Evolutionary conservation across 2,329 filamentous ascomycete species (phyloP).

Genomic region (Curvularia spicifera): DNA sequence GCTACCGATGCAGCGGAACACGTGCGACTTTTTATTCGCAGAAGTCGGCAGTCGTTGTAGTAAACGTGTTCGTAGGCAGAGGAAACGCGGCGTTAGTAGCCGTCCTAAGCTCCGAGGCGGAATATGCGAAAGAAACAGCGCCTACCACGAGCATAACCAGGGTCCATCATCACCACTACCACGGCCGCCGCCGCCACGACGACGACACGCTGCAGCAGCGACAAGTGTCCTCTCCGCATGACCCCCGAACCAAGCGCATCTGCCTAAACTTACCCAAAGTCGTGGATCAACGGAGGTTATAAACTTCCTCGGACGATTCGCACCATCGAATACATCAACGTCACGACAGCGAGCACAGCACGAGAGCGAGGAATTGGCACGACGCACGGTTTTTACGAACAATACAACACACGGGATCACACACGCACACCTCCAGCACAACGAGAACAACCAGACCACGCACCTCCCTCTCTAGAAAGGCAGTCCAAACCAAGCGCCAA

Average conservation of each 20-base stretch:
- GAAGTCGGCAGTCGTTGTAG: neutral
- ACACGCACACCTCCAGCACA: no score
- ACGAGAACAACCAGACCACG: no score
- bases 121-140: neutral
- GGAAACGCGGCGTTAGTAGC: slow-evolving; percentile 10
- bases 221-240: neutral
- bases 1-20: slow-evolving; percentile 1
- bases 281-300: neutral
- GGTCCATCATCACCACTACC: neutral
- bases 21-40: neutral
- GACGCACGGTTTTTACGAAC: no score
- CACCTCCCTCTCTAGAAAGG: neutral
- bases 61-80: slow-evolving; percentile 11
- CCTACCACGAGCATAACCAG: no score
- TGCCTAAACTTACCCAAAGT: neutral
- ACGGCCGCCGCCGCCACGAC: no score
- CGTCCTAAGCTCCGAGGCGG: slow-evolving; percentile 14
- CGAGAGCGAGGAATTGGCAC: neutral
- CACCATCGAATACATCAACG: neutral
- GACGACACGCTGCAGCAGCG: neutral
- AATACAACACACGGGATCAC: no score
- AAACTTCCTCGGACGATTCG: neutral
- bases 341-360: neutral
- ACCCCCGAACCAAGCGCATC: neutral
- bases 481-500: neutral